phyloP scores from a whole-genome alignment of 225 moss, liverwort and hornwort genomes.

The Physcomitrellopsis africana region DNA sequence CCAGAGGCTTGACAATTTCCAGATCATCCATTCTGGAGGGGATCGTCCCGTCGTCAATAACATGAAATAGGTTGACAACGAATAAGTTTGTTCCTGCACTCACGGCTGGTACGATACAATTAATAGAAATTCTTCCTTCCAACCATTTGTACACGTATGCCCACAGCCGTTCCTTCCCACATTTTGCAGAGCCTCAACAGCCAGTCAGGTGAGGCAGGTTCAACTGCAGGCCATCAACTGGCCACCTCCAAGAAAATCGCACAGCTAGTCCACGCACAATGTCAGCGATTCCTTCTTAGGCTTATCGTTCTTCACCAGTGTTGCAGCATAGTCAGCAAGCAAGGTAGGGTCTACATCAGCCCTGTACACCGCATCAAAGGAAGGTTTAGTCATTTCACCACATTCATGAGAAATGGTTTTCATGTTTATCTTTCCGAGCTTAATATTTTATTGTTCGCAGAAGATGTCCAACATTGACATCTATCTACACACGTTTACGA shows the following conservation, averaged over 20 bases:
- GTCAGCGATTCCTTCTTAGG: slow-evolving; percentile 89
- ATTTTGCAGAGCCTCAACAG: slow-evolving; percentile 19
- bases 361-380: slow-evolving; percentile 60
- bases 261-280: slow-evolving; percentile 87
- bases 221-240: slow-evolving; percentile 50
- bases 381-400: slow-evolving; percentile 34
- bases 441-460: slow-evolving; percentile 21
- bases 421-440: no score
- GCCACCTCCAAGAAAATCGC: slow-evolving; percentile 97
- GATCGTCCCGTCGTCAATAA: slow-evolving; percentile 67
- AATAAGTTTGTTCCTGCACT: slow-evolving; percentile 61
- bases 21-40: slow-evolving; percentile 58
- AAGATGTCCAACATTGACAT: slow-evolving; percentile 23
- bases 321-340: slow-evolving; percentile 93
- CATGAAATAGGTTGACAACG: slow-evolving; percentile 64
- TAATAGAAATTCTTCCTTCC: not conserved
- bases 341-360: slow-evolving; percentile 93
- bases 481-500: slow-evolving; percentile 13
- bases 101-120: not conserved
- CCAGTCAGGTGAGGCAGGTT: slow-evolving; percentile 28
- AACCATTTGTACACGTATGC: slow-evolving; percentile 3
- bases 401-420: slow-evolving; percentile 10
- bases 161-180: not conserved
- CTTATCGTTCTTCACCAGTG: slow-evolving; percentile 90
- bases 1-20: slow-evolving; percentile 54